Evolutionary conservation across 106 monocot species (phyloP), one percentile per base, ranked within the genome.

Genomic region (Acanthochlamys bracteata): DNA sequence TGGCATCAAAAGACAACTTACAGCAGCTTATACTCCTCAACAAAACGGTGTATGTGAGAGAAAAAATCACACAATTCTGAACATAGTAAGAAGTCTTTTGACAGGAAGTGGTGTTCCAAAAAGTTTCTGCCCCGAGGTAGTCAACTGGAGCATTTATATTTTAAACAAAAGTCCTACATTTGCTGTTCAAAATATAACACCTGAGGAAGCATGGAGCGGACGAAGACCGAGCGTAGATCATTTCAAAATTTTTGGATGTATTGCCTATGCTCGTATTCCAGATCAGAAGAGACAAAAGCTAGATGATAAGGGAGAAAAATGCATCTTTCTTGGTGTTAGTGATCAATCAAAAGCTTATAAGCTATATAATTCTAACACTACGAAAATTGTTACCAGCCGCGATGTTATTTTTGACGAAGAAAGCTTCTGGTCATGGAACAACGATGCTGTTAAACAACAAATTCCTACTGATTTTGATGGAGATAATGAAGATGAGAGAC

Each of bases 181-280:
- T 52, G 25, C 10, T 25, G 26, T 66, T 25, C 49, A 66, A 14
- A 52, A 66, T 27, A 66, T 52, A 25, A 53, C 51, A 42, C 49
- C 26, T 12, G 49, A 51, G 27, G 15, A 66, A 53, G 66, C 66
- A 25, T 66, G 66, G 66, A 27, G 13, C 15, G 22, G 51, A 16
- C 23, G n/a, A 24, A 61, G 40, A 27, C 61, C 61, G 4, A 17
- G 16, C 2, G 52, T 66, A 4, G 53, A 52, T 52, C 25, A 66
- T 25, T 66, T 52, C 4, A 66, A 24, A 66, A 57, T 66, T n/a
- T 66, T 66, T 53, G 66, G 66, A 12, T 52, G 66, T 26, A 66
- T 66, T 22, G 66, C 52, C 4, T 66, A 52, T 53, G 47, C 23
- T 33, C 25, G 25, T 27, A 24, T 51, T 25, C 52, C 53, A 51